A percentile compares a stretch with the other conserved stretches of the same genome.
Conservation (phyloP, 768 basidiomycete species). For the Tulasnella sp. region DNA sequence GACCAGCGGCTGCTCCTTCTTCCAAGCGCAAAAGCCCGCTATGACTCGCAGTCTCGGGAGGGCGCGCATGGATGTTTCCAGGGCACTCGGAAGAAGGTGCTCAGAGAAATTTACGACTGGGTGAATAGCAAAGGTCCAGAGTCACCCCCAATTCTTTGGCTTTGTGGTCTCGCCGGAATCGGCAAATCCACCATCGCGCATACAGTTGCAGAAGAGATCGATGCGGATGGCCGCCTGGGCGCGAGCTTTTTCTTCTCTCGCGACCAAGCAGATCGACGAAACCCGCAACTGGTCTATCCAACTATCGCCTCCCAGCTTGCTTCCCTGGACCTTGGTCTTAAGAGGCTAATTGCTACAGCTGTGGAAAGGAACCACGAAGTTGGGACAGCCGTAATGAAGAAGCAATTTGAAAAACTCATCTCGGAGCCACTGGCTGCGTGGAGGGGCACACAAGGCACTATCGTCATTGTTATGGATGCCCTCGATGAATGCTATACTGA, state of each 20-base stretch:
- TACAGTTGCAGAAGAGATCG: slow-evolving; percentile 34
- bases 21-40: not conserved
- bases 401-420: slow-evolving; percentile 30
- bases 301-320: slow-evolving; percentile 39
- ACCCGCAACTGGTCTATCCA: slow-evolving; percentile 33
- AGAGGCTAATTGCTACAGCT: slow-evolving; percentile 9
- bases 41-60: not conserved
- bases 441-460: slow-evolving; percentile 8
- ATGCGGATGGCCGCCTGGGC: slow-evolving; percentile 33
- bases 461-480: slow-evolving; percentile 40
- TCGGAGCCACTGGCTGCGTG: slow-evolving; percentile 12
- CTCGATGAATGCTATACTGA: slow-evolving; percentile 37
- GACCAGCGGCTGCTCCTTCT: no score
- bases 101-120: not conserved
- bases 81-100: not conserved
- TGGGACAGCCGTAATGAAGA: slow-evolving; percentile 27
- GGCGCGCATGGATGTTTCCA: not conserved
- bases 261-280: slow-evolving; percentile 28
- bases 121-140: not conserved
- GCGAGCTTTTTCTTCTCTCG: slow-evolving; percentile 39
- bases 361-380: slow-evolving; percentile 17
- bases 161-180: slow-evolving; percentile 38
- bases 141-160: slow-evolving; percentile 32
- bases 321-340: slow-evolving; percentile 20
- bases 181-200: slow-evolving; percentile 44